Evolutionary conservation across 2,329 filamentous ascomycete species (phyloP), one percentile per base, ranked within the genome.

Genomic region (Thielaviopsis euricoi): DNA sequence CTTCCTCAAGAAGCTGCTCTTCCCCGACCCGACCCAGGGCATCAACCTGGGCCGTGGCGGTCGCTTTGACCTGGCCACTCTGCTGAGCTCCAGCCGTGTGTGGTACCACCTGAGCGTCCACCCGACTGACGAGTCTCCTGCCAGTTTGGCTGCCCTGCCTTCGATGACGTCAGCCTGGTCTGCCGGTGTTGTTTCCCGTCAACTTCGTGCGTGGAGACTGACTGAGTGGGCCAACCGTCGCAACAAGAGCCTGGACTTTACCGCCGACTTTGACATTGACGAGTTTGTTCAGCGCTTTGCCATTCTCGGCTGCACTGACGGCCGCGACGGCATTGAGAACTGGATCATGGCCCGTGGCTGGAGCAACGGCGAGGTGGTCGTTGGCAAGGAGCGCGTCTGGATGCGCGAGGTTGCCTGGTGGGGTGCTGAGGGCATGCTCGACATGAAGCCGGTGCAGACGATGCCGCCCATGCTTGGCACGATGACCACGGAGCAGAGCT

Each of bases 211-310:
- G 2, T 98, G 93, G 91, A 82, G 93, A 65, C 75, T 98, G 17
- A 86, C 93, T 0, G 93, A 98, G 69, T 98, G 93, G 93, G 88
- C 90, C 1, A 98, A 97, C 67, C 83, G 91, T 58, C 82, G 93
- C 54, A 94, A 90, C 68, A 89, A 88, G 68, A 83, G 86, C 65
- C 81, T 97, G 2, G 93, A 98, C 67, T 98, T 95, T 70, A 98
- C 93, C 0, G 89, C 90, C 1, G 93, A 98, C 66, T 98, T 97
- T 64, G 93, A 98, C 65, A 74, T 90, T 5, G 88, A 95, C 17
- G 93, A 98, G 68, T 97, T 98, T 65, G 80, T 83, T 21, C 82
- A 85, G 64, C 83, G 93, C 51, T 98, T 96, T 67, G 76, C 82
- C 5, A 75, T 81, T 6, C 78, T 98, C 0, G 93, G 93, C 15